phyloP scores from a whole-genome alignment of 2,329 filamentous ascomycete species.

The Lachnellula arida region DNA sequence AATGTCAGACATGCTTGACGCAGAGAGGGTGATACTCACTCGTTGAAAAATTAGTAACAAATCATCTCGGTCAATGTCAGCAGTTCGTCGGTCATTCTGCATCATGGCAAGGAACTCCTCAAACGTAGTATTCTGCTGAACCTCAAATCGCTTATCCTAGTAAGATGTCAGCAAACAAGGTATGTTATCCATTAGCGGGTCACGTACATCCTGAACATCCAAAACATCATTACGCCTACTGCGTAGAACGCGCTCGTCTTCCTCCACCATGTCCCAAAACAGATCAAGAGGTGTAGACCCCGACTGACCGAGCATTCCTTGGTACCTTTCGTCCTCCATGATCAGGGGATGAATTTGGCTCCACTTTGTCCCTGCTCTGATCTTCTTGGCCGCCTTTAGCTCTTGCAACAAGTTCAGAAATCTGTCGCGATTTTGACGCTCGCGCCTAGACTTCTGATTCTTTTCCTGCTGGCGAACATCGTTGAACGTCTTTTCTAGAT shows the following conservation, averaged over 20 bases:
- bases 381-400: conserved; percentile 68
- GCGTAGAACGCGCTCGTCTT: conserved; percentile 84
- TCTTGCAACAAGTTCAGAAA: conserved; percentile 73
- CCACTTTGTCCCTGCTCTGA: conserved; percentile 91
- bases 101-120: conserved; percentile 83
- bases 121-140: conserved; percentile 79
- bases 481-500: conserved; percentile 85
- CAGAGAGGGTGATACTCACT: conserved; percentile 39
- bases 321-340: conserved; percentile 77
- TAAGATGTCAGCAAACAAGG: conserved; percentile 34
- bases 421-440: conserved; percentile 80
- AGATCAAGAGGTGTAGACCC: conserved; percentile 86
- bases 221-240: conserved; percentile 76
- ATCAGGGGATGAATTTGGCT: conserved; percentile 71
- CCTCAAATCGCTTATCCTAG: conserved; percentile 86
- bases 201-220: conserved; percentile 79
- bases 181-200: neutral
- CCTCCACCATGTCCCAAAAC: conserved; percentile 94
- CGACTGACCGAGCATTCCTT: conserved; percentile 73
- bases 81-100: conserved; percentile 81
- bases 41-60: conserved; percentile 80
- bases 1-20: conserved; percentile 20
- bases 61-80: conserved; percentile 77
- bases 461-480: conserved; percentile 86
- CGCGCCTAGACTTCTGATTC: conserved; percentile 70